Evolutionary conservation across 345 rosid species (phyloP), one percentile per base, ranked within the genome.

Genomic region (Populus ilicifolia): DNA sequence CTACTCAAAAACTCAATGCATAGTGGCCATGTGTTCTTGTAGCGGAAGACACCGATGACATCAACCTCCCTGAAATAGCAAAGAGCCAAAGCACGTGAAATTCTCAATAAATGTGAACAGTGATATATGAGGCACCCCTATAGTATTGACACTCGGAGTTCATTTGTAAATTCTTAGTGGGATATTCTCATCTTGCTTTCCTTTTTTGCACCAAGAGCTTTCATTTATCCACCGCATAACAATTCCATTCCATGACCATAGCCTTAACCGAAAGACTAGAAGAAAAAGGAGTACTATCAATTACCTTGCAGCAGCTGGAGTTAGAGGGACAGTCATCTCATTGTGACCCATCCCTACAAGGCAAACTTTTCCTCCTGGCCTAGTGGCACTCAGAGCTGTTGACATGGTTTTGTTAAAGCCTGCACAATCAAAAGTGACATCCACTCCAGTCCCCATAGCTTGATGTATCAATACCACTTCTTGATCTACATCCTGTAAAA

Each of bases 271-370:
- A 17, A 50, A 50, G 59, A 18, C 8, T 20, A 50, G 23, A 50
- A 50, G 36, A 14, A 7, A 13, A 64, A 1, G 17, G 30, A 29
- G 30, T 27, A 65, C 9, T 65, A 4, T 20, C 59, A 66, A 52
- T 69, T 88, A 92, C 97, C 98, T 92, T 72, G 94, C 97, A 52
- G 99, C 99, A 66, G 97, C 93, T 33, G 95, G 89, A 74, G 97
- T 90, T 46, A 92, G 93, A 29, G 94, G 97, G 11, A 93, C 87
- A 35, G 94, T 96, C 97, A 91, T 93, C 80, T 91, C 83, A 6
- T 73, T 79, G 43, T 83, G 94, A 46, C 94, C 98, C 86, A 91
- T 83, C 69, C 98, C 98, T 0, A 94, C 89, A 30, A 92, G 96
- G 84, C 99, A 96, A 63, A 93, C 98, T 85, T 89, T 96, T 77